These are phyloP conservation scores for Talaromyces sp. DNA, from an alignment of 2,329 filamentous ascomycete genomes.

Conservation along the genomic window DNA sequence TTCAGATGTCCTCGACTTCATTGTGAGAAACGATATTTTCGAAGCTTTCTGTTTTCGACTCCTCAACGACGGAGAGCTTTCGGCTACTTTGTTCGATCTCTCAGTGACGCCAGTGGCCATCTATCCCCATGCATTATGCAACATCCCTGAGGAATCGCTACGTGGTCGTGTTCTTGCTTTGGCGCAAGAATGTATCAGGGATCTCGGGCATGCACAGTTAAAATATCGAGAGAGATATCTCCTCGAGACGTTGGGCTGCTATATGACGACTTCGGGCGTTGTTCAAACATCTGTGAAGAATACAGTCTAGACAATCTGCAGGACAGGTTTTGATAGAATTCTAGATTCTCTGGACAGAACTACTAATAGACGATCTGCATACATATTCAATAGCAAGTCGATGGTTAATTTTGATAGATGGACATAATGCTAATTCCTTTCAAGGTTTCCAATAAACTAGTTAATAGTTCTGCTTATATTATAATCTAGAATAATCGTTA, in stretches of 20 bases:
- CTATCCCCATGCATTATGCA: neutral
- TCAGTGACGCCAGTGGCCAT: neutral
- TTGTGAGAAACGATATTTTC: neutral
- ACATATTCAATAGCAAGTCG: too few species aligned
- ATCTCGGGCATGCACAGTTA: neutral
- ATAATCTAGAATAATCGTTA: too few species aligned
- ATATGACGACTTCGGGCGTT: conserved; percentile 1
- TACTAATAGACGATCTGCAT: too few species aligned
- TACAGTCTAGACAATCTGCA: too few species aligned
- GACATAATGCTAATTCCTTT: too few species aligned
- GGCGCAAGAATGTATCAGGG: neutral
- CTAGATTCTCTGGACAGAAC: too few species aligned
- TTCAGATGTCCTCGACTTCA: neutral
- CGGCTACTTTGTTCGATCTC: neutral
- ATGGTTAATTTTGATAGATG: too few species aligned
- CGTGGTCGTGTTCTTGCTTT: neutral
- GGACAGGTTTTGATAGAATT: too few species aligned
- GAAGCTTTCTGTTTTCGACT: conserved; percentile 2
- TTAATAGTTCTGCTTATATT: too few species aligned
- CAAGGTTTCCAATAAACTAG: too few species aligned
- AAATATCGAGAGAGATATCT: conserved; percentile 5
- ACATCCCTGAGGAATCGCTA: neutral
- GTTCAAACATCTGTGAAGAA: too few species aligned
- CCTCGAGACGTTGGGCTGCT: conserved; percentile 5
- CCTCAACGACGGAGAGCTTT: neutral